Percentiles rank a stretch among this genome's conserved stretches.
These are phyloP conservation scores for Aspergillus fijiensis DNA, from an alignment of 2,329 filamentous ascomycete species.

Conservation along the genomic window DNA sequence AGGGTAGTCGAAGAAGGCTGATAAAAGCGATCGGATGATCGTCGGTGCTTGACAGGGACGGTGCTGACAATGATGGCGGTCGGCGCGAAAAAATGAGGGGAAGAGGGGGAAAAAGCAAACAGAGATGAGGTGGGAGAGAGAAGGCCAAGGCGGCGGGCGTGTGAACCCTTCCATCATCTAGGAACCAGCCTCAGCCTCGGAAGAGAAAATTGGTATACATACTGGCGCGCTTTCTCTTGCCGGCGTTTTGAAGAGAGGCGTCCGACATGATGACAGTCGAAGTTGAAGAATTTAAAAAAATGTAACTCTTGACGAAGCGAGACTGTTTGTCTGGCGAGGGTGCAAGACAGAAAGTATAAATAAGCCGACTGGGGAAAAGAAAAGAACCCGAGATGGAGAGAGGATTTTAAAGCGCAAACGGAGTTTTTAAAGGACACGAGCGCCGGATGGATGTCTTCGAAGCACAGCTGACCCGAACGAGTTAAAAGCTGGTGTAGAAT, in stretches of 20 bases:
- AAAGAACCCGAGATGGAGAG: background rate
- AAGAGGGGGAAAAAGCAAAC: background rate
- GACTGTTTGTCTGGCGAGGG: background rate
- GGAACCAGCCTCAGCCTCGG: background rate
- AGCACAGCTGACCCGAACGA: background rate
- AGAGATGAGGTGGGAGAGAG: background rate
- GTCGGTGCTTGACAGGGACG: background rate
- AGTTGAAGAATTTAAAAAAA: background rate
- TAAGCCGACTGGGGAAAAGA: background rate
- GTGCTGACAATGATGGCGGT: background rate
- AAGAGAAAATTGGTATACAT: constrained; percentile 22
- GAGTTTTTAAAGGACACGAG: background rate
- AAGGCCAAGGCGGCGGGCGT: background rate
- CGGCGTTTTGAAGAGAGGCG: constrained; percentile 27
- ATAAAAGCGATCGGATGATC: background rate
- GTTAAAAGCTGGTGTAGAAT: background rate
- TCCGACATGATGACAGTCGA: constrained; percentile 33
- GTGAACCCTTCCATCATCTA: background rate
- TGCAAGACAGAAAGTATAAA: background rate
- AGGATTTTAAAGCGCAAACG: background rate
- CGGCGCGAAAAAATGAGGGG: background rate
- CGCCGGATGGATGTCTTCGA: background rate
- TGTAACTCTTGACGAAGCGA: background rate
- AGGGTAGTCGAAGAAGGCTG: background rate
- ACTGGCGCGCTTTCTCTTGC: constrained; percentile 43